phyloP scores from a whole-genome alignment of 106 monocot genomes.

The Dendrobium catenatum region DNA sequence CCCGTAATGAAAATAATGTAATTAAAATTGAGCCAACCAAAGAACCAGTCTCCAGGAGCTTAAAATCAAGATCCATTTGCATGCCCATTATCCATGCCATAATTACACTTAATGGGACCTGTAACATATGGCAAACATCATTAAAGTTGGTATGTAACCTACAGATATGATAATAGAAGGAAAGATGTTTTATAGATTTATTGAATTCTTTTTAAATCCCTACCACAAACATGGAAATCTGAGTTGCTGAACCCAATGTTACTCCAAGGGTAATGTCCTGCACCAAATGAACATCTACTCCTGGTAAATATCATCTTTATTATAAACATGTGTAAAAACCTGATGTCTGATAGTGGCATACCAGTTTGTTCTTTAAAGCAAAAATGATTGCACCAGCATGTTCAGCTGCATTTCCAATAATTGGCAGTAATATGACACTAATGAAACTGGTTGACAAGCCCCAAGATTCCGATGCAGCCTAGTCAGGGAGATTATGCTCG shows the following conservation, averaged over 20 bases:
- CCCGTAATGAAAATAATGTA: constrained; percentile 55
- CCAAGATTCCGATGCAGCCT: constrained; percentile 57
- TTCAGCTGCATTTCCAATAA: constrained; percentile 86
- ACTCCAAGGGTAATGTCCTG: constrained; percentile 94
- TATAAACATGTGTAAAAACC: no score
- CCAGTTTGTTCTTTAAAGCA: constrained; percentile 84
- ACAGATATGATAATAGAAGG: background rate
- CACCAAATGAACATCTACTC: background rate
- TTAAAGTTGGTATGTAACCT: background rate
- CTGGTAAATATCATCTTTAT: background rate
- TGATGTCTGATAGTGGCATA: constrained; percentile 5
- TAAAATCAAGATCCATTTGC: constrained; percentile 70
- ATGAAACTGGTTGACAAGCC: constrained; percentile 56
- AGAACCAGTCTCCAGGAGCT: constrained; percentile 56
- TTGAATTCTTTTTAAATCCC: constrained; percentile 6
- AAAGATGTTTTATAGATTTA: background rate
- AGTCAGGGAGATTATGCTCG: no score
- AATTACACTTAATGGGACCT: constrained; percentile 63
- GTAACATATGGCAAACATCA: background rate
- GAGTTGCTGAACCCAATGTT: constrained; percentile 79
- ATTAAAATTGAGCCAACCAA: constrained; percentile 44
- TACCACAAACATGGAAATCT: constrained; percentile 92
- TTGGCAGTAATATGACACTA: constrained; percentile 73
- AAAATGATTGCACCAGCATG: constrained; percentile 90
- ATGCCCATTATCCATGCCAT: constrained; percentile 79